Base-by-base conservation (phyloP, 805 yeast genomes). In the Ogataea polymorpha region DNA sequence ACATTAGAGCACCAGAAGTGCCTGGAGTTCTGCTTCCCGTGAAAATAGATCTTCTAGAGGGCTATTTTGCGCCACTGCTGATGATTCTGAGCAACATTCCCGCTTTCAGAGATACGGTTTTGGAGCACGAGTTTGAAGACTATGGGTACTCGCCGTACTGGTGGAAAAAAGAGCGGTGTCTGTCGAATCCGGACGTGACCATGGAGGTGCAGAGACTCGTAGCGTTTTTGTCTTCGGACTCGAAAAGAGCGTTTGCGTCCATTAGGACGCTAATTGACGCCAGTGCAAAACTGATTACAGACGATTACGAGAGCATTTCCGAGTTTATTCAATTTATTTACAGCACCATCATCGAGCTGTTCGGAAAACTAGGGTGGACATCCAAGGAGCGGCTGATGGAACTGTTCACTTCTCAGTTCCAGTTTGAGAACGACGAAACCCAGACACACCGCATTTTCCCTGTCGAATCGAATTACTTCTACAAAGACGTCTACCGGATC, bases 51-150 rank as follows among this genome's bases (percentile, higher is more conserved):
- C 42, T 55, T 5, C 50, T 63, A 28, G 75, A 70, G 45, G 64
- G 67, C 15, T 66, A 67, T 45, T 54, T 71, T 49, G 69, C 70
- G 3, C 70, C 77, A 1, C 30, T 74, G 13, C 43, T 74, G 21
- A 62, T 61, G 53, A 59, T 70, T 5, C 47, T 74, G 6, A 62
- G 66, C n/a, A 61, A 65, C 33, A 54, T 69, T 7, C 62, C 70
- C 1, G 41, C 41, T 5, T 62, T 73, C 24, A 58, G 63, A 12
- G 58, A 58, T 28, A 39, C 53, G 0, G 45, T 72, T 2, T 51
- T 65, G 36, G 45, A 51, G 2, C 63, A 59, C 26, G 52, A 57
- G n/a, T 66, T 61, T 42, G 45, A 50, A 2, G 56, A 59, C 3
- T 59, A 69, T 39, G 70, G 71, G 0, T 70, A 51, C 42, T 50